Evolutionary conservation across 495 filamentous ascomycete species (phyloP).

Genomic region (Neurospora sp.): DNA sequence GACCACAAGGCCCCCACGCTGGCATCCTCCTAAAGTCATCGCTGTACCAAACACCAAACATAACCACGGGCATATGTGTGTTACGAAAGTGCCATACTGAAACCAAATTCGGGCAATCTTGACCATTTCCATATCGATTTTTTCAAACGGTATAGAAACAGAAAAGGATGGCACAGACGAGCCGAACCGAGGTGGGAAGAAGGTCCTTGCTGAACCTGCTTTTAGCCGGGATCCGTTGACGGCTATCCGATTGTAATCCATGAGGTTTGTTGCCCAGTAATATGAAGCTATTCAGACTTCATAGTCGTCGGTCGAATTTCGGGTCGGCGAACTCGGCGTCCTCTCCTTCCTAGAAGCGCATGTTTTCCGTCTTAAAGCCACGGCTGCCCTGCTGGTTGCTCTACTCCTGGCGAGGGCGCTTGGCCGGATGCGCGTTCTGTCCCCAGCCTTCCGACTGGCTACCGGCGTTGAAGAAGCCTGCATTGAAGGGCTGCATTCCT

Average conservation of each 20-base stretch:
- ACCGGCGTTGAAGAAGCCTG: conserved; percentile 59
- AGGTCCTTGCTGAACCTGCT: background rate
- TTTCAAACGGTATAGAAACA: background rate
- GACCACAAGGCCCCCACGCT: background rate
- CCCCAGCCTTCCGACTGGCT: conserved; percentile 35
- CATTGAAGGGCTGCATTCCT: conserved; percentile 64
- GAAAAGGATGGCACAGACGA: background rate
- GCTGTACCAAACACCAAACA: background rate
- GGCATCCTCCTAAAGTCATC: background rate
- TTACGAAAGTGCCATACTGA: background rate
- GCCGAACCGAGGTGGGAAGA: background rate
- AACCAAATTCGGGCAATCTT: background rate
- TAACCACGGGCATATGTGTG: background rate
- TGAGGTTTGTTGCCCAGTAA: background rate
- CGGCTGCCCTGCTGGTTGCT: background rate
- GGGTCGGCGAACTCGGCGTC: background rate
- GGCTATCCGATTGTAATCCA: background rate
- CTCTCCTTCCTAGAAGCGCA: background rate
- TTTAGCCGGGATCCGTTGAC: background rate
- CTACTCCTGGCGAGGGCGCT: conserved; percentile 52
- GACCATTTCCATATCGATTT: background rate
- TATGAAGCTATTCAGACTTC: background rate
- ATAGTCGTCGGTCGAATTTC: background rate
- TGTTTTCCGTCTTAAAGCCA: background rate
- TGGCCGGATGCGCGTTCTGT: conserved; percentile 80